A percentile compares a stretch with the other conserved stretches of the same genome.
These are phyloP conservation scores for Dicorynia guianensis DNA, from an alignment of 306 rosid genomes.

Conservation along the genomic window DNA sequence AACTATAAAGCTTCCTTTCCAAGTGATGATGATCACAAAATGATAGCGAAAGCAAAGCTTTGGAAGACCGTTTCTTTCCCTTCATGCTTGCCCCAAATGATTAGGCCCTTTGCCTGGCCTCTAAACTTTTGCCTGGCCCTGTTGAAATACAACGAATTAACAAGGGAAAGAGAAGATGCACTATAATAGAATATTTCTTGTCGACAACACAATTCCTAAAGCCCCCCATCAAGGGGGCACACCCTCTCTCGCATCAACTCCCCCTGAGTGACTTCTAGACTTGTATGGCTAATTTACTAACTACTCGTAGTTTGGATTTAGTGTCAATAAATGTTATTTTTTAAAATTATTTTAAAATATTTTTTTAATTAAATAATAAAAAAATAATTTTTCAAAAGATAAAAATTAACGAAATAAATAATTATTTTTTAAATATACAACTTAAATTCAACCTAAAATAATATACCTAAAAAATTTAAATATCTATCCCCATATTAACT, in stretches of 20 bases:
- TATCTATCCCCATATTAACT: too few relatives aligned
- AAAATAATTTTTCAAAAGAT: too few relatives aligned
- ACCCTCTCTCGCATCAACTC: constrained; percentile 8
- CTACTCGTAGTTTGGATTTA: too few relatives aligned
- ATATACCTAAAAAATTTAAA: too few relatives aligned
- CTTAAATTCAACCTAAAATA: too few relatives aligned
- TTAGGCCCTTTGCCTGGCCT: constrained; percentile 49
- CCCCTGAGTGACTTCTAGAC: not conserved
- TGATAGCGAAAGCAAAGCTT: constrained; percentile 66
- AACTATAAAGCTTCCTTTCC: constrained; percentile 73
- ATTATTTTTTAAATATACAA: too few relatives aligned
- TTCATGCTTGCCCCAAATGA: constrained; percentile 66
- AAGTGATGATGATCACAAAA: constrained; percentile 63
- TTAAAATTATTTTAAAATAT: too few relatives aligned
- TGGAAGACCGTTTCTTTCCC: constrained; percentile 49
- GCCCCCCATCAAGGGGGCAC: not conserved
- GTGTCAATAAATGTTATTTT: too few relatives aligned
- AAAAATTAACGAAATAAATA: too few relatives aligned
- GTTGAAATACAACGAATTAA: not conserved
- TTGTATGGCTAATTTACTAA: too few relatives aligned
- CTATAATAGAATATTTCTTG: constrained; percentile 42
- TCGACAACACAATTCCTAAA: constrained; percentile 20
- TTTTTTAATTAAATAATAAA: too few relatives aligned
- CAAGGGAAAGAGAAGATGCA: not conserved
- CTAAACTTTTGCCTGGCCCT: constrained; percentile 41